Percentiles rank a stretch among this genome's conserved stretches.
Evolutionary conservation across 805 yeast genomes (phyloP).

Genomic region (Kodamaea lidongshanica): DNA sequence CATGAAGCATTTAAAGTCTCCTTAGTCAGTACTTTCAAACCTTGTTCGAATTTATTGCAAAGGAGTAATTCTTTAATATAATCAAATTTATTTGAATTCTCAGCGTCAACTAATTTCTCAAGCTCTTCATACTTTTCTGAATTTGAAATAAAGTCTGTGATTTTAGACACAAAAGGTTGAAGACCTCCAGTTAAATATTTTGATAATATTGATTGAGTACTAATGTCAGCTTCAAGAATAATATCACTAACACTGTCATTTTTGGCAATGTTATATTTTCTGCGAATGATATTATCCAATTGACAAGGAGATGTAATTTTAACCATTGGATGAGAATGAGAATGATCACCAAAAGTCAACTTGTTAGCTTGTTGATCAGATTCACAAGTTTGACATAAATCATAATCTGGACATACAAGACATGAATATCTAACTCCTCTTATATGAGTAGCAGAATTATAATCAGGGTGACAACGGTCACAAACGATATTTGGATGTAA

Average conservation of each 20-base stretch:
- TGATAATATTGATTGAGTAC: no score
- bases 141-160: conserved; percentile 14
- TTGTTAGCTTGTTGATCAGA: conserved; percentile 10
- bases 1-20: no score
- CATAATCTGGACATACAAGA: conserved; percentile 47
- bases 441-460: conserved; percentile 23
- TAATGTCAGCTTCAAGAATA: no score
- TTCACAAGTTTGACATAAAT: conserved; percentile 41
- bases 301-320: conserved; percentile 17
- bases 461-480: conserved; percentile 28
- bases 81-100: conserved; percentile 15
- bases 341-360: conserved; percentile 16
- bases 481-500: conserved; percentile 27
- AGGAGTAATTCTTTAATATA: conserved; percentile 17
- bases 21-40: no score
- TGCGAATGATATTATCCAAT: no score
- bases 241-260: no score
- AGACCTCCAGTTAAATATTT: conserved; percentile 11
- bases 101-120: conserved; percentile 10
- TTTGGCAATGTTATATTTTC: no score
- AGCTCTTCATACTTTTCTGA: conserved; percentile 22
- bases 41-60: no score
- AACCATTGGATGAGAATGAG: conserved; percentile 24
- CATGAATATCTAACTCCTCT: conserved; percentile 47
- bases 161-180: conserved; percentile 13